These are phyloP conservation scores for Alternaria arbusti DNA, from an alignment of 2,329 filamentous ascomycete genomes.

Conservation along the genomic window DNA sequence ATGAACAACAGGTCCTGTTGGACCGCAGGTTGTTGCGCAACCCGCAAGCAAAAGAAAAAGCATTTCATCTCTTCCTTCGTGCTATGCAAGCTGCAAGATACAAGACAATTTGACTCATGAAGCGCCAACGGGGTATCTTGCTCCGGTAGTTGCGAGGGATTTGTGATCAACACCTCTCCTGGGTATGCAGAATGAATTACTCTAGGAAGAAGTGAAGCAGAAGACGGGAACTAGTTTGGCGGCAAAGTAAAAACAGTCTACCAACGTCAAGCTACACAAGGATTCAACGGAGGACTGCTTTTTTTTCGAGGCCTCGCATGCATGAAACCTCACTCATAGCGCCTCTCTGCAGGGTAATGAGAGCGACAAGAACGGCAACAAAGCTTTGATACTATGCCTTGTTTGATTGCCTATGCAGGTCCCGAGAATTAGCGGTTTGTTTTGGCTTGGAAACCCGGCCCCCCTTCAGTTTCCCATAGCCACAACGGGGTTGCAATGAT, in stretches of 20 bases:
- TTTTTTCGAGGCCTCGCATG: not conserved
- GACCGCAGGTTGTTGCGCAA: not conserved
- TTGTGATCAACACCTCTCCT: not conserved
- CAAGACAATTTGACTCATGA: not conserved
- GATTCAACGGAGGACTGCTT: not conserved
- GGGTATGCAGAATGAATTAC: not conserved
- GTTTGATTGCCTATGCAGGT: not conserved
- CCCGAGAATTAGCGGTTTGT: not conserved
- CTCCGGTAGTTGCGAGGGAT: not conserved
- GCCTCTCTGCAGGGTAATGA: not conserved
- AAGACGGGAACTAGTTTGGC: not conserved
- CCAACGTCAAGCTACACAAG: not conserved
- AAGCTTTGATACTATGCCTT: not conserved
- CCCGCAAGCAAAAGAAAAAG: not conserved
- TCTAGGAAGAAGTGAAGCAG: not conserved
- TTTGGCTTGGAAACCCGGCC: not conserved
- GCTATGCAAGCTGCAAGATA: not conserved
- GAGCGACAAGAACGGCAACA: conserved; percentile 3
- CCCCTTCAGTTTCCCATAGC: not conserved
- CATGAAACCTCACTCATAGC: not conserved
- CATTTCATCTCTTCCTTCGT: not conserved
- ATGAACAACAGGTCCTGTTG: not conserved
- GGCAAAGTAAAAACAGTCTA: not conserved
- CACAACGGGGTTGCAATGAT: not conserved
- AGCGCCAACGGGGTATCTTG: not conserved